Percentiles rank a stretch among this genome's conserved stretches.
These are phyloP conservation scores for Sistotremastrum suecicum DNA, from an alignment of 768 basidiomycete species.

Conservation along the genomic window DNA sequence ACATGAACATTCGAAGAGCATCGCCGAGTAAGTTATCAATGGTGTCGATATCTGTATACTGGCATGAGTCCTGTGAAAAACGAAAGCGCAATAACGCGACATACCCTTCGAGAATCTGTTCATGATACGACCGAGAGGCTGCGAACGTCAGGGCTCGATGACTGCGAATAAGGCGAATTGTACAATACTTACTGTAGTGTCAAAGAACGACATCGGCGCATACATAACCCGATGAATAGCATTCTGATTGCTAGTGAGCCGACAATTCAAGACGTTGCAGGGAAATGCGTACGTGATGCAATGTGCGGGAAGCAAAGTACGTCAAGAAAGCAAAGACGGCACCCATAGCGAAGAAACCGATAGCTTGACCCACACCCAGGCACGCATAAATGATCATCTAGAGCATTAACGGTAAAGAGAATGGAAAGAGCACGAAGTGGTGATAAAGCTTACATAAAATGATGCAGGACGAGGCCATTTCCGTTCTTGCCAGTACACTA, in stretches of 20 bases:
- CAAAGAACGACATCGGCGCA: constrained; percentile 85
- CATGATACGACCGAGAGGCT: constrained; percentile 79
- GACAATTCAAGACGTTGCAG: background rate
- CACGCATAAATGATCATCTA: constrained; percentile 76
- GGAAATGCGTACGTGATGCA: constrained; percentile 37
- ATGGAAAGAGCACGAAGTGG: background rate
- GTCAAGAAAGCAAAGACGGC: constrained; percentile 49
- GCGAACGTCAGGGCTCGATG: constrained; percentile 7
- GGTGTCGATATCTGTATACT: constrained; percentile 51
- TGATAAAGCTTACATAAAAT: constrained; percentile 48
- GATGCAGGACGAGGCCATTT: constrained; percentile 44
- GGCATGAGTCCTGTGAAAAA: constrained; percentile 2
- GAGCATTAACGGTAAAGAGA: constrained; percentile 1
- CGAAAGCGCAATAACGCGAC: background rate
- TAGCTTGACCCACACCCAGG: constrained; percentile 57
- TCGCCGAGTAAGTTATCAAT: constrained; percentile 67
- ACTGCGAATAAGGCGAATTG: background rate
- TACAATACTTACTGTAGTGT: constrained; percentile 46
- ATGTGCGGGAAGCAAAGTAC: constrained; percentile 58
- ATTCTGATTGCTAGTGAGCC: constrained; percentile 20
- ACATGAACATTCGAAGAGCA: constrained; percentile 56
- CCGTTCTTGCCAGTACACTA: constrained; percentile 78
- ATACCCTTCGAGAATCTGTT: constrained; percentile 77
- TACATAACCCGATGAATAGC: constrained; percentile 61
- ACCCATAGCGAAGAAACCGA: constrained; percentile 57